phyloP scores from a whole-genome alignment of 2,329 filamentous ascomycete genomes.

The Didymella arachidicola region DNA sequence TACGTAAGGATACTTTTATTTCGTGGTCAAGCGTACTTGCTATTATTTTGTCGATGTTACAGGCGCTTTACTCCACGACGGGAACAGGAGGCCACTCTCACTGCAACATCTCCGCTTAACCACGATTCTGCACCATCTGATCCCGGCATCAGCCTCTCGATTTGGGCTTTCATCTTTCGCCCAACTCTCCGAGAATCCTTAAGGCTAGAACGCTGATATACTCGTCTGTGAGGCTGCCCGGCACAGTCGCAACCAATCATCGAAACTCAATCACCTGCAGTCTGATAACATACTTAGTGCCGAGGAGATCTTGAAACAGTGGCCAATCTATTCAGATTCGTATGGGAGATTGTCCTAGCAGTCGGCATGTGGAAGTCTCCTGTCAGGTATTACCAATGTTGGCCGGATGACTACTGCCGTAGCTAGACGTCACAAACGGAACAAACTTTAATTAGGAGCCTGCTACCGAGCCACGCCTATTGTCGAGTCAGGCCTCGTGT shows the following conservation, averaged over 20 bases:
- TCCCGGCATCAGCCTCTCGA: background rate
- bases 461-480: conserved; percentile 5
- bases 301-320: conserved; percentile 6
- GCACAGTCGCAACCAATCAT: background rate
- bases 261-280: background rate
- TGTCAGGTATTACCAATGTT: conserved; percentile 3
- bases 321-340: background rate
- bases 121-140: background rate
- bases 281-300: background rate
- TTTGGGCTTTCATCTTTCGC: background rate
- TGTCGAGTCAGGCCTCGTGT: conserved; percentile 10
- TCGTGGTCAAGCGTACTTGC: background rate
- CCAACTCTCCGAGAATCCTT: background rate
- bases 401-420: conserved; percentile 1
- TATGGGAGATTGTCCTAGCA: conserved; percentile 4
- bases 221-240: background rate
- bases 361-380: background rate
- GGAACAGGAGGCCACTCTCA: background rate
- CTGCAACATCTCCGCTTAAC: background rate
- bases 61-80: background rate
- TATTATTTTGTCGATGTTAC: background rate
- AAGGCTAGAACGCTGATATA: background rate
- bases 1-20: background rate
- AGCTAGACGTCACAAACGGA: background rate
- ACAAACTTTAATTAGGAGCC: background rate